Percentiles rank a stretch among this genome's conserved stretches.
These are phyloP conservation scores for Seiridium cupressi DNA, from an alignment of 2,329 filamentous ascomycete genomes.

Conservation along the genomic window DNA sequence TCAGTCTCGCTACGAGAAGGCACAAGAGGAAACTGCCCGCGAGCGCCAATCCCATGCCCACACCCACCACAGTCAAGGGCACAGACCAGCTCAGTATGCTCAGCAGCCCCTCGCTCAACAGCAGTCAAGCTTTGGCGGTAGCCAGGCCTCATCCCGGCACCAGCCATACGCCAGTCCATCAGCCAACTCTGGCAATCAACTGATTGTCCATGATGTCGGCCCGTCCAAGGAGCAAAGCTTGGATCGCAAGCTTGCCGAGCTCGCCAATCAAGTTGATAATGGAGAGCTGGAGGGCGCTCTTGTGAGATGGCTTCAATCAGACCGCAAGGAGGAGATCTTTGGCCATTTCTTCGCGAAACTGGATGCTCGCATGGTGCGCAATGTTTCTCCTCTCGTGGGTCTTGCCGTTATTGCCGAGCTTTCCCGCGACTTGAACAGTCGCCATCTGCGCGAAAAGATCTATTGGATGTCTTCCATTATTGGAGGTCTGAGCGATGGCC, in stretches of 20 bases:
- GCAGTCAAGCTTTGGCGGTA: constrained; percentile 25
- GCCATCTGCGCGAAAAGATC: constrained; percentile 53
- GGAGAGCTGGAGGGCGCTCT: constrained; percentile 62
- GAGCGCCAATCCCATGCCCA: constrained; percentile 31
- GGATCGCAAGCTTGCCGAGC: constrained; percentile 51
- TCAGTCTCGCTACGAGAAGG: constrained; percentile 61
- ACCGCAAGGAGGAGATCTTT: constrained; percentile 62
- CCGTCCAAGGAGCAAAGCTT: constrained; percentile 51
- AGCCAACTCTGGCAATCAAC: constrained; percentile 31
- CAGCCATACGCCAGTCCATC: constrained; percentile 24
- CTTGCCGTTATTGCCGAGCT: constrained; percentile 65
- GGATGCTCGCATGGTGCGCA: constrained; percentile 51
- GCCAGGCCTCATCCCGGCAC: constrained; percentile 13
- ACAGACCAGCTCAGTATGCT: constrained; percentile 10
- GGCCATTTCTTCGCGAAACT: constrained; percentile 51
- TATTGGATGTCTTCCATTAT: constrained; percentile 61
- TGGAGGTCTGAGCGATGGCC: constrained; percentile 47
- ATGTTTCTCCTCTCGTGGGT: constrained; percentile 59
- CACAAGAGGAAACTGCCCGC: constrained; percentile 48
- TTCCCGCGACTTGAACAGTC: constrained; percentile 54
- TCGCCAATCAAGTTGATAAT: constrained; percentile 61
- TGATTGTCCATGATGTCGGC: constrained; percentile 38
- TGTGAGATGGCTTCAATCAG: constrained; percentile 66
- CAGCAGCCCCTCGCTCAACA: constrained; percentile 22
- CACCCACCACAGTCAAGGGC: background rate